Percentiles rank a stretch among this genome's conserved stretches.
phyloP scores from a whole-genome alignment of 305 asterid species.

The Fraxinus albicans region DNA sequence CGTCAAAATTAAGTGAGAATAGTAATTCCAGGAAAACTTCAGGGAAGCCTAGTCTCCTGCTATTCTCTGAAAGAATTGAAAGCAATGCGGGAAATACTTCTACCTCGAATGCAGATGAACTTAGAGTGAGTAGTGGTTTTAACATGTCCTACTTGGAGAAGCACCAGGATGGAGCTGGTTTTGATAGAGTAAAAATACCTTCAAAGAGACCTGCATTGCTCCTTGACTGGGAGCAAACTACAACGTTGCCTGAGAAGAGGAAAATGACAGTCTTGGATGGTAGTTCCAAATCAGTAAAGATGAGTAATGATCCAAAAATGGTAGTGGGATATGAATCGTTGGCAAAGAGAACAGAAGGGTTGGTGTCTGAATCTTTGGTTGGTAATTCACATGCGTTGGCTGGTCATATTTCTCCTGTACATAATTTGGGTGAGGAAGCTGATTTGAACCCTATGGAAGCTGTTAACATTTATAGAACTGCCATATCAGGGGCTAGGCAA shows the following conservation, averaged over 20 bases:
- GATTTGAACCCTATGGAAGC: slow-evolving; percentile 30
- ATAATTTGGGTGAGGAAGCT: slow-evolving; percentile 28
- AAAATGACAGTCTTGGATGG: slow-evolving; percentile 31
- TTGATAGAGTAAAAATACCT: slow-evolving; percentile 39
- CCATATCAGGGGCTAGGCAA: slow-evolving; percentile 24
- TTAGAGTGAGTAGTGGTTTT: slow-evolving; percentile 28
- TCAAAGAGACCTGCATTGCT: slow-evolving; percentile 23
- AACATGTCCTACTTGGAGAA: slow-evolving; percentile 28
- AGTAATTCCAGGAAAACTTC: slow-evolving; percentile 35
- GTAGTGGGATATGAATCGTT: slow-evolving; percentile 27
- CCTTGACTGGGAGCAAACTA: slow-evolving; percentile 37
- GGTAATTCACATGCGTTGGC: slow-evolving; percentile 18
- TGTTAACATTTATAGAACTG: slow-evolving; percentile 3
- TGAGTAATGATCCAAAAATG: slow-evolving; percentile 27
- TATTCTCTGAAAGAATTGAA: slow-evolving; percentile 34
- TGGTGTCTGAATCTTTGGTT: slow-evolving; percentile 29
- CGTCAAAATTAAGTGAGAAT: slow-evolving; percentile 35
- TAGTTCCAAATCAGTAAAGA: slow-evolving; percentile 40
- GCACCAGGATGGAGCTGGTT: slow-evolving; percentile 29
- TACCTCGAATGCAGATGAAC: slow-evolving; percentile 24
- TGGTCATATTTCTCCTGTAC: slow-evolving; percentile 29
- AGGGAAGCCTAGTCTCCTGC: slow-evolving; percentile 32
- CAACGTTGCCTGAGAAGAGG: slow-evolving; percentile 38
- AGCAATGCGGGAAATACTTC: slow-evolving; percentile 35
- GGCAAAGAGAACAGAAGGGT: slow-evolving; percentile 26